phyloP scores from a whole-genome alignment of 306 rosid species.

The Mimosa pudica region DNA sequence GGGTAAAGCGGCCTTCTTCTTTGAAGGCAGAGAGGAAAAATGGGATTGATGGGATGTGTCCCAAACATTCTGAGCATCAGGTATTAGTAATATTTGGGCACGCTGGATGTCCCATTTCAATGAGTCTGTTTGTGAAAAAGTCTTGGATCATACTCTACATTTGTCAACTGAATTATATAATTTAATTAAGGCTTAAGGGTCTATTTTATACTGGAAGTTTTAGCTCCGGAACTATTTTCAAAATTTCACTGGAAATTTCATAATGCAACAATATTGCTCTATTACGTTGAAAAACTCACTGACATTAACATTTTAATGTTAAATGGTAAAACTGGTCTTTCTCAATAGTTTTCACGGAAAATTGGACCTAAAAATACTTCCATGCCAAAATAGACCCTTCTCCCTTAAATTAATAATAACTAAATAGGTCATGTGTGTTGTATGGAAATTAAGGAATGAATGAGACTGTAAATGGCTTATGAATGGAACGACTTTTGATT shows the following conservation, averaged over 20 bases:
- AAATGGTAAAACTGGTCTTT: too few relatives aligned
- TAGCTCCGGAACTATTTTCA: too few relatives aligned
- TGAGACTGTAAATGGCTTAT: background rate
- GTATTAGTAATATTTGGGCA: slow-evolving; percentile 38
- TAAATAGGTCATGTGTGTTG: background rate
- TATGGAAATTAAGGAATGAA: background rate
- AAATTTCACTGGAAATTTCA: too few relatives aligned
- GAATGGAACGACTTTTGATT: background rate
- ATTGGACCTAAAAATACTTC: too few relatives aligned
- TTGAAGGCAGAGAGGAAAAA: slow-evolving; percentile 68
- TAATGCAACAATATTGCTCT: too few relatives aligned
- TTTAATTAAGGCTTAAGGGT: background rate
- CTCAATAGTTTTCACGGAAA: too few relatives aligned
- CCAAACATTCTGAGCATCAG: slow-evolving; percentile 67
- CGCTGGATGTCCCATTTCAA: background rate
- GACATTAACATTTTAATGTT: too few relatives aligned
- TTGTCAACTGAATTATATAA: slow-evolving; percentile 5
- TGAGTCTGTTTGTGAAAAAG: background rate
- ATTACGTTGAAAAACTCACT: too few relatives aligned
- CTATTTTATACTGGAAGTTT: too few relatives aligned
- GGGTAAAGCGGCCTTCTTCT: slow-evolving; percentile 88
- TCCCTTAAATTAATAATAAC: background rate
- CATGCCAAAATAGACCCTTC: too few relatives aligned
- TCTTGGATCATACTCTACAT: background rate
- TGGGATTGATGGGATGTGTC: slow-evolving; percentile 37